Conservation (phyloP, 1,284 basidiomycete genomes). For the Cronartium quercuum region DNA sequence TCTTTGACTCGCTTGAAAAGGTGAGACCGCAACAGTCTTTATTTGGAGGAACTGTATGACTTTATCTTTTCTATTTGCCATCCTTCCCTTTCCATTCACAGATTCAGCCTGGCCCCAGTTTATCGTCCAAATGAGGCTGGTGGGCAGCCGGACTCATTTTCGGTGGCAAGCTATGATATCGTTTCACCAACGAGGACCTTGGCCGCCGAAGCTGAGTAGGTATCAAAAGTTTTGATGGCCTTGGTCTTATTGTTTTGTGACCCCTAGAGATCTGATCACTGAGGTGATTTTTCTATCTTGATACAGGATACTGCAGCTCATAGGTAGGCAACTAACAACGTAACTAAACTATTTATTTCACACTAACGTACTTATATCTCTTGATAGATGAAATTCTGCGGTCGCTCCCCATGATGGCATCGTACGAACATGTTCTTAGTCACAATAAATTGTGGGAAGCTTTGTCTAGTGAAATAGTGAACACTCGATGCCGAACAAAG, state of each 20-base stretch:
- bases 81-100: constrained; percentile 42
- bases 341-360: not conserved
- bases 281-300: not conserved
- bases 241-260: not conserved
- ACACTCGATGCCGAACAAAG: constrained; percentile 3
- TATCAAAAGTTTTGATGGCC: not conserved
- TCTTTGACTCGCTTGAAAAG: constrained; percentile 33
- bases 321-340: not conserved
- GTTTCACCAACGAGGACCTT: constrained; percentile 47
- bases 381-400: constrained; percentile 11
- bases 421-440: constrained; percentile 26
- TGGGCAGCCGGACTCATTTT: constrained; percentile 48
- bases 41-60: not conserved
- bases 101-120: constrained; percentile 49
- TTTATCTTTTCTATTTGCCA: not conserved
- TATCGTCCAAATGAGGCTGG: constrained; percentile 49
- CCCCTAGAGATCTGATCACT: not conserved
- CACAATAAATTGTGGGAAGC: constrained; percentile 36
- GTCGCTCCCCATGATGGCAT: constrained; percentile 13
- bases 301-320: constrained; percentile 22
- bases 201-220: constrained; percentile 48
- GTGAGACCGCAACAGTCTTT: not conserved
- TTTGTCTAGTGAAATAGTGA: constrained; percentile 16
- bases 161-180: constrained; percentile 49
- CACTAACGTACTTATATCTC: no score